These are phyloP conservation scores for Phytopythium delawarense DNA, from an alignment of 352 stramenopile genomes.

Conservation along the genomic window DNA sequence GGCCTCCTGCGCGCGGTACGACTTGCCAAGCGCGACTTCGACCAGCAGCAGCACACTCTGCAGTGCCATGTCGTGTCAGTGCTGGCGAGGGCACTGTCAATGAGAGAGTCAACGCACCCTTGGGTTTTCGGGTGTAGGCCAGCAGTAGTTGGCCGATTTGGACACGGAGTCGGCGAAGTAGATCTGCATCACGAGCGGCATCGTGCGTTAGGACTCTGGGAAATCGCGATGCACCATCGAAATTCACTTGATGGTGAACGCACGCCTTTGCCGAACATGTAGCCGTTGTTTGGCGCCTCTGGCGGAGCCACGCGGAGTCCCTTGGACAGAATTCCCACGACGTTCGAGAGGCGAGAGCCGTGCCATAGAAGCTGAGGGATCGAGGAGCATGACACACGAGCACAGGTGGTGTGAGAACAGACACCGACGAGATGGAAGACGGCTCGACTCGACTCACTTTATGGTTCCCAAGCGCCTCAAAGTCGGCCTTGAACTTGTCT, in stretches of 20 bases:
- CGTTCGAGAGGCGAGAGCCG: conserved; percentile 72
- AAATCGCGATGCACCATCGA: too few species aligned
- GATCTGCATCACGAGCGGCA: conserved; percentile 27
- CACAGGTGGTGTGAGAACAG: not conserved
- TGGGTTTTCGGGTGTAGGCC: conserved; percentile 50
- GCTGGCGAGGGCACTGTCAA: not conserved
- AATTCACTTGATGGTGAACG: conserved; percentile 9
- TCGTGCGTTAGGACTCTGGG: not conserved
- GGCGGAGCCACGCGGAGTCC: conserved; percentile 77
- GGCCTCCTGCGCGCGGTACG: conserved; percentile 41
- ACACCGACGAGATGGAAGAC: not conserved
- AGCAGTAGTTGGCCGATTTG: conserved; percentile 86
- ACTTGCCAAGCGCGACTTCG: conserved; percentile 55
- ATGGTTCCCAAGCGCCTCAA: conserved; percentile 57
- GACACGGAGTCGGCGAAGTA: conserved; percentile 85
- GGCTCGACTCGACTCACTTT: conserved; percentile 17
- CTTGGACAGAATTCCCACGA: conserved; percentile 75
- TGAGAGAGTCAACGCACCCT: conserved; percentile 15
- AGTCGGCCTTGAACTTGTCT: conserved; percentile 35
- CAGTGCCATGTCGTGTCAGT: not conserved
- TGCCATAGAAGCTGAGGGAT: conserved; percentile 73
- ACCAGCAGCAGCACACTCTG: conserved; percentile 58
- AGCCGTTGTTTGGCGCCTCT: conserved; percentile 73
- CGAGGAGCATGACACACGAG: not conserved
- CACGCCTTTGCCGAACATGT: conserved; percentile 87